Conservation (phyloP, 345 rosid species). For the Ceriops decandra region DNA sequence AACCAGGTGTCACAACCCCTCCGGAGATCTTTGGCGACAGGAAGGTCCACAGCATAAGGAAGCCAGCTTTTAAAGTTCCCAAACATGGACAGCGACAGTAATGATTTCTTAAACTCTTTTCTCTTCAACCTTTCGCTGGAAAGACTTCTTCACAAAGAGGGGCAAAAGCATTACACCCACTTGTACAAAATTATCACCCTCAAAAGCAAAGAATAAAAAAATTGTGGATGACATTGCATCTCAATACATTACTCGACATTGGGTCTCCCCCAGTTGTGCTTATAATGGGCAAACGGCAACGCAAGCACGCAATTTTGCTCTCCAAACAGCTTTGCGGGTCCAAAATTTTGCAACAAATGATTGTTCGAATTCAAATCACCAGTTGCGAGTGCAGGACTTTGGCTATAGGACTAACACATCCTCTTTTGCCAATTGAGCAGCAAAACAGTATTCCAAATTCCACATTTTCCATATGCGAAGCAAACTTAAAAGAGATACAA, state of each 20-base stretch:
- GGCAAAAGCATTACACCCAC: slow-evolving; percentile 8
- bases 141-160: slow-evolving; percentile 11
- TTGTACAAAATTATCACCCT: not conserved
- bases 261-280: too few relatives aligned
- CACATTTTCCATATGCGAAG: too few relatives aligned
- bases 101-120: slow-evolving; percentile 7
- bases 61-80: slow-evolving; percentile 3
- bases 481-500: too few relatives aligned
- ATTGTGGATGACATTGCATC: not conserved
- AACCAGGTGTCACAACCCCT: not conserved
- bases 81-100: slow-evolving; percentile 1
- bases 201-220: not conserved
- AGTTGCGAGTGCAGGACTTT: too few relatives aligned
- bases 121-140: not conserved
- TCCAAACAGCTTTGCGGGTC: not conserved
- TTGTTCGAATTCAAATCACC: too few relatives aligned
- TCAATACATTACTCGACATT: not conserved
- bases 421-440: too few relatives aligned
- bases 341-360: not conserved
- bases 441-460: too few relatives aligned
- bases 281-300: not conserved
- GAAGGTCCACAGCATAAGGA: slow-evolving; percentile 2
- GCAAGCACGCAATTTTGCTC: not conserved
- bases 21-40: not conserved
- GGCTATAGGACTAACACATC: too few relatives aligned